Evolutionary conservation across 2,329 filamentous ascomycete species (phyloP).

Genomic region (Rutstroemia sp.): DNA sequence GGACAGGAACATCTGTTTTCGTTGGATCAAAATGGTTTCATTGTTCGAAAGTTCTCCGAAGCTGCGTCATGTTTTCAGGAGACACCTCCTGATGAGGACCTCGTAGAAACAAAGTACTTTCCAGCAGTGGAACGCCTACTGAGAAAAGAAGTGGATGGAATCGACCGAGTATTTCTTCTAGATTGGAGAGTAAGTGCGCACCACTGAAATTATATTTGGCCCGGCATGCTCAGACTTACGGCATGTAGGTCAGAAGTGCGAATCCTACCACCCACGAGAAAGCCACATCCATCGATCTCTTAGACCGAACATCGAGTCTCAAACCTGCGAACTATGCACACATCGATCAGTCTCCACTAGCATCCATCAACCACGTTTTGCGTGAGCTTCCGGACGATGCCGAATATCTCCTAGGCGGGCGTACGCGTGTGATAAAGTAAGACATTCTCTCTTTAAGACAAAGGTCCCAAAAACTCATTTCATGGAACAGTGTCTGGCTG

Average conservation of each 20-base stretch:
- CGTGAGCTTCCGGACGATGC: not conserved
- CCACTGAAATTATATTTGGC: too few species aligned
- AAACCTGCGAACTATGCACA: not conserved
- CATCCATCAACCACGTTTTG: not conserved
- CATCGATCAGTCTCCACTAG: not conserved
- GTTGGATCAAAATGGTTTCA: conserved; percentile 4
- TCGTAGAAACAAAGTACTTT: too few species aligned
- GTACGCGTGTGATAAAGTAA: too few species aligned
- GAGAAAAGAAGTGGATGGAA: too few species aligned
- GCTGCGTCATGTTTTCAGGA: not conserved
- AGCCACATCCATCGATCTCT: not conserved
- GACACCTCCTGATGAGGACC: not conserved
- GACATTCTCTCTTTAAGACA: too few species aligned
- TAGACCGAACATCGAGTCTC: not conserved
- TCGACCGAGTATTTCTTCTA: too few species aligned
- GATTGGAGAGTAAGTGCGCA: too few species aligned
- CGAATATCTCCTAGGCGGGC: too few species aligned
- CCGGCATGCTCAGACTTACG: too few species aligned
- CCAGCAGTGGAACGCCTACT: too few species aligned
- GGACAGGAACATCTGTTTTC: not conserved
- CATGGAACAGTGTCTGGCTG: conserved; percentile 6
- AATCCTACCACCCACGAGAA: not conserved
- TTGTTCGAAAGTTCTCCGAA: not conserved
- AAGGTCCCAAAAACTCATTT: not conserved
- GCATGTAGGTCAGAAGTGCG: not conserved